Percentiles rank a stretch among this genome's conserved stretches.
Evolutionary conservation across 2,329 filamentous ascomycete genomes (phyloP).

Genomic region (Periconia sp.): DNA sequence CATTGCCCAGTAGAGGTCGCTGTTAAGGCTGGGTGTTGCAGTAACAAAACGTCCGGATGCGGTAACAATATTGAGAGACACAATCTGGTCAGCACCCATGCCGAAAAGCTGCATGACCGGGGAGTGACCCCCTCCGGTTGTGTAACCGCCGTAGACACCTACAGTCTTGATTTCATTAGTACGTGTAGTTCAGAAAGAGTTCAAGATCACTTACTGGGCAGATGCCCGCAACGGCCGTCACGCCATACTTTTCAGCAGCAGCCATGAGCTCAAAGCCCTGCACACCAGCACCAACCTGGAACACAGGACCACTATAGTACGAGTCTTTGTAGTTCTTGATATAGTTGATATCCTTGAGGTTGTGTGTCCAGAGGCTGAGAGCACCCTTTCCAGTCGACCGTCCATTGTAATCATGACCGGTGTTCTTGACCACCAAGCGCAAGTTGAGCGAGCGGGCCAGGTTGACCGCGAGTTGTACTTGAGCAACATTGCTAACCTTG

Average conservation of each 20-base stretch:
- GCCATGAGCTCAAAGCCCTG: conserved; percentile 37
- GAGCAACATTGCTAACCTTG: conserved; percentile 34
- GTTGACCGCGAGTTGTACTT: conserved; percentile 42
- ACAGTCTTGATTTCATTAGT: no score
- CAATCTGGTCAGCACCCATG: conserved; percentile 43
- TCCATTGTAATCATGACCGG: conserved; percentile 19
- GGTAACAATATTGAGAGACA: conserved; percentile 43
- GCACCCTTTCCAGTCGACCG: conserved; percentile 9
- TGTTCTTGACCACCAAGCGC: conserved; percentile 31
- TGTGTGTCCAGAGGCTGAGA: conserved; percentile 18
- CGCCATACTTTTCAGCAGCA: conserved; percentile 37
- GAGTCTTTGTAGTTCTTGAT: conserved; percentile 30
- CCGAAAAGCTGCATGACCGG: conserved; percentile 57
- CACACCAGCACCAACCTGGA: conserved; percentile 41
- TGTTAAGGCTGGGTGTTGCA: conserved; percentile 39
- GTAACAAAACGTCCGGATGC: conserved; percentile 32
- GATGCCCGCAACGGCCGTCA: conserved; percentile 31
- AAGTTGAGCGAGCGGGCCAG: conserved; percentile 39
- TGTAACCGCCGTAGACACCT: conserved; percentile 54
- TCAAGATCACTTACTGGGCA: no score
- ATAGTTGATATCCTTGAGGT: conserved; percentile 37
- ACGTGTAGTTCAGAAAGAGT: no score
- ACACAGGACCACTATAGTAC: conserved; percentile 33
- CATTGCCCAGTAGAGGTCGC: conserved; percentile 46
- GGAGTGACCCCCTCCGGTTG: conserved; percentile 59